Conservation (phyloP, 179 eudicot species). For the Vitellaria paradoxa region DNA sequence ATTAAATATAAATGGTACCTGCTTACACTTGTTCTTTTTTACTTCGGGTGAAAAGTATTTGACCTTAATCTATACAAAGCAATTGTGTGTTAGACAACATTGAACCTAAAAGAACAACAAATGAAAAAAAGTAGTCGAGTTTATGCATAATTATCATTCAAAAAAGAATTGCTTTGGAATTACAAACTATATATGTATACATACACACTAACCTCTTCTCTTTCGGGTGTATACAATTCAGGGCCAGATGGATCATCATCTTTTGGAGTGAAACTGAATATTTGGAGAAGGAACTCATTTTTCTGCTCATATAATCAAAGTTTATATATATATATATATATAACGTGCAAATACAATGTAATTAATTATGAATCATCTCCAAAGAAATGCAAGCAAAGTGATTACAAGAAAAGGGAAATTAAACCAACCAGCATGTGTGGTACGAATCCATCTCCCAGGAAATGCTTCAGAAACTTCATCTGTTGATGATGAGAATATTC, state of each 20-base stretch:
- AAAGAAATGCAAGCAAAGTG: background rate
- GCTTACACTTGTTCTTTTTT: background rate
- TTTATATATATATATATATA: too few relatives aligned
- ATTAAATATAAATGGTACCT: background rate
- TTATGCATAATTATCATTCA: too few relatives aligned
- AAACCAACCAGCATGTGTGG: conserved; percentile 18
- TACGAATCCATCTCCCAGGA: conserved; percentile 17
- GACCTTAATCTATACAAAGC: background rate
- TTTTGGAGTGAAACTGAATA: conserved; percentile 9
- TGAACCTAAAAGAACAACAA: background rate
- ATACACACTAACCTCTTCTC: background rate
- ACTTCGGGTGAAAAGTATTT: background rate
- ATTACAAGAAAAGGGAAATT: too few relatives aligned
- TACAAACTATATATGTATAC: too few relatives aligned
- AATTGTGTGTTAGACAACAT: background rate
- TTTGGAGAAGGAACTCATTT: conserved; percentile 15
- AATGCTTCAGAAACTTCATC: conserved; percentile 15
- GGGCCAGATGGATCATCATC: background rate
- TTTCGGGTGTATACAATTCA: conserved; percentile 6
- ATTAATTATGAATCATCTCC: too few relatives aligned
- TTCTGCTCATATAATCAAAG: conserved; percentile 1
- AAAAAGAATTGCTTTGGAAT: too few relatives aligned
- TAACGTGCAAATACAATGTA: background rate
- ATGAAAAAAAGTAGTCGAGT: too few relatives aligned
- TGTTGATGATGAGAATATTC: background rate